These are phyloP conservation scores for Collybia nuda DNA, from an alignment of 768 basidiomycete species.

Conservation along the genomic window DNA sequence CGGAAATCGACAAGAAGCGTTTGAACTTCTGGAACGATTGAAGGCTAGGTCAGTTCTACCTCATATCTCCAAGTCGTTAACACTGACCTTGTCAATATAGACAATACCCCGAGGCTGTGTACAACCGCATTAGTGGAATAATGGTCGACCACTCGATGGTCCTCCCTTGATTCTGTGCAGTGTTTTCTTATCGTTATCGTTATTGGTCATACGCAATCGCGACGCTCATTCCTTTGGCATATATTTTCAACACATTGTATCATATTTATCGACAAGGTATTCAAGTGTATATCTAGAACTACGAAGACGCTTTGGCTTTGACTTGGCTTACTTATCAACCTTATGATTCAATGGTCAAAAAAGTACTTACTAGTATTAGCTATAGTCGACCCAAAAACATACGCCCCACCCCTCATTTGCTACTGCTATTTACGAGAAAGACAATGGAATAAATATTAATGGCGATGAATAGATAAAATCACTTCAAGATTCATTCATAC, in stretches of 20 bases:
- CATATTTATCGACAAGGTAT: conserved; percentile 4
- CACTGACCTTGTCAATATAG: conserved; percentile 30
- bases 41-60: conserved; percentile 59
- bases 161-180: conserved; percentile 24
- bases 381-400: conserved; percentile 1
- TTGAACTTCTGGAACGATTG: conserved; percentile 67
- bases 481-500: background rate
- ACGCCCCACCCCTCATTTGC: conserved; percentile 5
- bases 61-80: background rate
- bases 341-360: background rate
- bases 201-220: background rate
- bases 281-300: conserved; percentile 8
- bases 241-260: conserved; percentile 9
- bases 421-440: background rate
- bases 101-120: conserved; percentile 77
- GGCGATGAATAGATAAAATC: background rate
- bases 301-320: background rate
- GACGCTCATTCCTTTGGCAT: conserved; percentile 5
- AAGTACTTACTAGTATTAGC: conserved; percentile 2
- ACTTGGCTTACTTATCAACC: background rate
- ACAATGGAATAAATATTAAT: background rate
- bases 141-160: conserved; percentile 68
- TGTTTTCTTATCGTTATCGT: background rate
- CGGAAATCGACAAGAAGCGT: conserved; percentile 70
- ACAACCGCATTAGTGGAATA: conserved; percentile 77